Conservation (phyloP, 257 asterid species). For the Cynanchum wilfordii region DNA sequence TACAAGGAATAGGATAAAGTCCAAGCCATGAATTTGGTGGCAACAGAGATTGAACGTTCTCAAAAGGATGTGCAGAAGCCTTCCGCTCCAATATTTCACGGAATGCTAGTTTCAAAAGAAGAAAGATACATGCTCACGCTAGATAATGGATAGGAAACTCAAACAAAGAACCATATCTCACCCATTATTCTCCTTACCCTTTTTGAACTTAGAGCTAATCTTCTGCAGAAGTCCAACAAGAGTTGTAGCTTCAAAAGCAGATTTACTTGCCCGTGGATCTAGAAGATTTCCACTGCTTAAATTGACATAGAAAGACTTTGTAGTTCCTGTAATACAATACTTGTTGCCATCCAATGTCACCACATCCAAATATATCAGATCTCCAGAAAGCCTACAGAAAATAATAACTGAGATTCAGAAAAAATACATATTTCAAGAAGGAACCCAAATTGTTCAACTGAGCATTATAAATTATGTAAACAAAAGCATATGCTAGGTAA, state of each 20-base stretch:
- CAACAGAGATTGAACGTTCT: slow-evolving; percentile 72
- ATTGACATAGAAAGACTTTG: slow-evolving; percentile 72
- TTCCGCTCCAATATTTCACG: slow-evolving; percentile 85
- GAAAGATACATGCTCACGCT: slow-evolving; percentile 9
- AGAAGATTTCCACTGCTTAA: slow-evolving; percentile 63
- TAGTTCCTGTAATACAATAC: slow-evolving; percentile 83
- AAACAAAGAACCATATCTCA: not conserved
- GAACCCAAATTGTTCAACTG: not conserved
- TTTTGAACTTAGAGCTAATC: slow-evolving; percentile 86
- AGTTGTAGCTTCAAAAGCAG: slow-evolving; percentile 68
- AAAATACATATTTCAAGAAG: slow-evolving; percentile 15
- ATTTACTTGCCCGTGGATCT: slow-evolving; percentile 70
- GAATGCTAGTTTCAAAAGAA: slow-evolving; percentile 49
- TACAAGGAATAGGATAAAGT: slow-evolving; percentile 74
- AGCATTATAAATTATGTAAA: not conserved
- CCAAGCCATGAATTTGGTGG: slow-evolving; percentile 94
- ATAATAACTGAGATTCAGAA: slow-evolving; percentile 14
- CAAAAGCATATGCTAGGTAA: not conserved
- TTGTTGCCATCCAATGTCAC: slow-evolving; percentile 82
- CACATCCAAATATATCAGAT: slow-evolving; percentile 86
- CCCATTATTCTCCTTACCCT: slow-evolving; percentile 45
- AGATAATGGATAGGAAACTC: slow-evolving; percentile 10
- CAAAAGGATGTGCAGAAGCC: slow-evolving; percentile 94
- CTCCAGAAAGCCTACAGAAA: slow-evolving; percentile 84
- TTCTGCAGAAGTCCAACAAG: slow-evolving; percentile 84